Conservation (phyloP, 148 eudicot genomes). For the Cornus kousa region DNA sequence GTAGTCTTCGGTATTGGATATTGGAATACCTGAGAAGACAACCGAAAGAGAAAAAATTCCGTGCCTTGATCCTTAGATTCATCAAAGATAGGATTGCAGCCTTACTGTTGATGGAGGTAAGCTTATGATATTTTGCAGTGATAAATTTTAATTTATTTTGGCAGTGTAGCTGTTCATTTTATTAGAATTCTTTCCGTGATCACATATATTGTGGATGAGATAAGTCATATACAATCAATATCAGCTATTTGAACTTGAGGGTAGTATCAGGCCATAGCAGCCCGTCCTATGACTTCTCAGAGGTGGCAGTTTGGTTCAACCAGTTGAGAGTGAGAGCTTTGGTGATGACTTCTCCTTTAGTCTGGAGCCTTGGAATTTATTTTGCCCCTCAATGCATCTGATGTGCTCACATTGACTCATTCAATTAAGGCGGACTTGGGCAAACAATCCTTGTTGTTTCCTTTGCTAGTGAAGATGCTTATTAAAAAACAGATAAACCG, state of each 20-base stretch:
- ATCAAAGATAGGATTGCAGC: slow-evolving; percentile 90
- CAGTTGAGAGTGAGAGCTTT: neutral
- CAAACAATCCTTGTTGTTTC: too few species aligned
- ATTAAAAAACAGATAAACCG: too few species aligned
- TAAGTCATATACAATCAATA: neutral
- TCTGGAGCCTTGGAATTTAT: too few species aligned
- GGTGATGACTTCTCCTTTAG: too few species aligned
- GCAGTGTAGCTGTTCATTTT: neutral
- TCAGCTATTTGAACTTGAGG: neutral
- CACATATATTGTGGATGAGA: neutral
- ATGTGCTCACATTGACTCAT: too few species aligned
- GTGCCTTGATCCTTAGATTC: slow-evolving; percentile 83
- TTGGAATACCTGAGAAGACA: slow-evolving; percentile 83
- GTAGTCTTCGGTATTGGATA: slow-evolving; percentile 88
- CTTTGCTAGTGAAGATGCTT: too few species aligned
- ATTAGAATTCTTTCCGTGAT: neutral
- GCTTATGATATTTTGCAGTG: slow-evolving; percentile 5
- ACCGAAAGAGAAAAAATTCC: slow-evolving; percentile 58
- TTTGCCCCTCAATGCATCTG: too few species aligned
- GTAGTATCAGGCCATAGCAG: neutral
- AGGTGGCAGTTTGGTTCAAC: neutral
- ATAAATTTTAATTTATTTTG: neutral
- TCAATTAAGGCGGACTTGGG: too few species aligned
- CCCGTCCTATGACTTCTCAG: neutral
- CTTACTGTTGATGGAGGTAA: slow-evolving; percentile 82